Evolutionary conservation across 1,284 basidiomycete genomes (phyloP).

Genomic region (Inonotus hispidus): DNA sequence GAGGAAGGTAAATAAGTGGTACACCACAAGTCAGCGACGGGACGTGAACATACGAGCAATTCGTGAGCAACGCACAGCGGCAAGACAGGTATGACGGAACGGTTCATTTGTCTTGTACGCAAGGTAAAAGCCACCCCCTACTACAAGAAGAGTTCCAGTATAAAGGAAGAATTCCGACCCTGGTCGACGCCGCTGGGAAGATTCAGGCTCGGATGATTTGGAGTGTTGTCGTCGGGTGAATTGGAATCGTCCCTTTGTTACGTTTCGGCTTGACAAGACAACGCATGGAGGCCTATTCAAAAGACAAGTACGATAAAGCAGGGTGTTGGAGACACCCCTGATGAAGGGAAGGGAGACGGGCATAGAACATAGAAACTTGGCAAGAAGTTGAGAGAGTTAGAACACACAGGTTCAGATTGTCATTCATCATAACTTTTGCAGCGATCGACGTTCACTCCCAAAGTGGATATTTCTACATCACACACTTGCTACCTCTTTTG

Average conservation of each 20-base stretch:
- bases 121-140: constrained; percentile 36
- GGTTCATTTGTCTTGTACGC: constrained; percentile 59
- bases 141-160: constrained; percentile 12
- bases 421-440: neutral
- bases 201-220: neutral
- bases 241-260: neutral
- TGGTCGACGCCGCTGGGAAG: constrained; percentile 1
- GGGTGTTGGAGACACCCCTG: neutral
- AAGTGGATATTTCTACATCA: neutral
- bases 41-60: constrained; percentile 46
- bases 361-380: constrained; percentile 17
- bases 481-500: neutral
- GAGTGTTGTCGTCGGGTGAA: neutral
- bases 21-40: neutral
- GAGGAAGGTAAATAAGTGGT: constrained; percentile 1
- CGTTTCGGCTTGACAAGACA: neutral
- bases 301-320: neutral
- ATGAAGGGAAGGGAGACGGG: constrained; percentile 6
- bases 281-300: neutral
- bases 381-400: neutral
- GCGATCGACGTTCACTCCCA: neutral
- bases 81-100: constrained; percentile 58
- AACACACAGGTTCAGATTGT: neutral
- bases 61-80: constrained; percentile 68
- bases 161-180: constrained; percentile 14